phyloP scores from a whole-genome alignment of 1,284 basidiomycete species.

The Phlebopus sp. region DNA sequence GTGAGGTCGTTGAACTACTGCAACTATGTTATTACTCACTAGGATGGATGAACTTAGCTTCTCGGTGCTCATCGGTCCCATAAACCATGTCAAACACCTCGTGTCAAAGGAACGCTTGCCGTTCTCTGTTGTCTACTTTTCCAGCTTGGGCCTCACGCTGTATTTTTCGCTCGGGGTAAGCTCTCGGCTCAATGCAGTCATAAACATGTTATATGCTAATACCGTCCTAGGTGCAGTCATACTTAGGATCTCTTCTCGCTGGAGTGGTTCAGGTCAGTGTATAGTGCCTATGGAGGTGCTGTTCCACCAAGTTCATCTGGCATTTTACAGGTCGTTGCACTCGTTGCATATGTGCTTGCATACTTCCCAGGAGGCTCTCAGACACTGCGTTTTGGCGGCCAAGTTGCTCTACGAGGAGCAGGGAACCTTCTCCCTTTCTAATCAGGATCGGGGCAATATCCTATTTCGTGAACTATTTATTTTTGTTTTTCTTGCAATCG shows the following conservation, averaged over 20 bases:
- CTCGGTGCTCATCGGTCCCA: conserved; percentile 79
- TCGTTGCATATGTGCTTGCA: conserved; percentile 83
- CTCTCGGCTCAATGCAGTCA: no score
- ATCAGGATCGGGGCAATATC: conserved; percentile 7
- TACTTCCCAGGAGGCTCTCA: conserved; percentile 88
- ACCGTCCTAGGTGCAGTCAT: conserved; percentile 63
- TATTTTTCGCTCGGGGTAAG: conserved; percentile 86
- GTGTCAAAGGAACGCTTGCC: conserved; percentile 82
- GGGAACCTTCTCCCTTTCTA: conserved; percentile 76
- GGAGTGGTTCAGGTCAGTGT: conserved; percentile 69
- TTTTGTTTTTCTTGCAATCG: conserved; percentile 2
- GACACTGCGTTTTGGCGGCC: conserved; percentile 80
- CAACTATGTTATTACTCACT: conserved; percentile 19
- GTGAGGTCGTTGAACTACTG: conserved; percentile 41
- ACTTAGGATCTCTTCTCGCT: conserved; percentile 78
- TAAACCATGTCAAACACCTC: conserved; percentile 90
- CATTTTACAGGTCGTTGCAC: conserved; percentile 60
- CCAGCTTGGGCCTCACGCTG: conserved; percentile 77
- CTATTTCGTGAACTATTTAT: not conserved
- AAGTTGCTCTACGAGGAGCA: conserved; percentile 79
- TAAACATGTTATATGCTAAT: no score
- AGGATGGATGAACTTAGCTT: conserved; percentile 48
- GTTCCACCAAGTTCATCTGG: not conserved
- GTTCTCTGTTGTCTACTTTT: conserved; percentile 83
- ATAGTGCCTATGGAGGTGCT: no score